Base-by-base conservation (phyloP, 164 flowering plant genomes). In the Cinnamomum chago region DNA sequence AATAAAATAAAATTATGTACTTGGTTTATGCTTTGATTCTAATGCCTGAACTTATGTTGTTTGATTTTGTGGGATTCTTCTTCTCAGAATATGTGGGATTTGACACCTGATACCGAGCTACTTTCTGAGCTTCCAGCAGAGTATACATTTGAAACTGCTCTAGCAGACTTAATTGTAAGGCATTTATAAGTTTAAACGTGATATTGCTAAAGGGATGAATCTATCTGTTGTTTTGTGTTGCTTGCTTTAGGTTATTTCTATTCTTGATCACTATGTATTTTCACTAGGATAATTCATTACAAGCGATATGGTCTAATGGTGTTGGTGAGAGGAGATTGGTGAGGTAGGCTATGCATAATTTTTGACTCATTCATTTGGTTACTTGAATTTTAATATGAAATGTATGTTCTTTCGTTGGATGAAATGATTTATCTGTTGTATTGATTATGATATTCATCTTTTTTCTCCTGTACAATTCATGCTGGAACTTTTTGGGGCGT, bases 121-220 rank as follows among this genome's bases (percentile, higher is more conserved):
- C 52, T 92, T 47, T 78, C 12, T 47, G 93, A 89, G 81, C 85
- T 88, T 14, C 93, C 97, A 0, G 86, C 86, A 58, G 90, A 87
- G 25, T 89, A 90, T 75, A 76, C 89, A 15, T 90, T 82, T 84
- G 96, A 88, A 82, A 85, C 93, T 58, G 94, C 98, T 35, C 87
- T 93, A n/a, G 96, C 98, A 9, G 93, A 93, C 75, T 77, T 93
- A 58, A 89, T 91, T 62, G 98, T 89, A 78, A 84, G 91, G 73
- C 71, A 10, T 24, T 11, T 15, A 17, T 6, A 40, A 40, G 9
- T 40, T 40, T 40, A 40, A 28, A 76, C 20, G 25, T 52, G 23
- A 50, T 40, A 35, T 40, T 62, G 50, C 51, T 62, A 17, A 72
- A 27, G 74, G 13, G 55, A n/a, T 60, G 73, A 6, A n/a, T 71